phyloP scores from a whole-genome alignment of 2,329 filamentous ascomycete genomes.

The Lecanoromycetidae sp. region DNA sequence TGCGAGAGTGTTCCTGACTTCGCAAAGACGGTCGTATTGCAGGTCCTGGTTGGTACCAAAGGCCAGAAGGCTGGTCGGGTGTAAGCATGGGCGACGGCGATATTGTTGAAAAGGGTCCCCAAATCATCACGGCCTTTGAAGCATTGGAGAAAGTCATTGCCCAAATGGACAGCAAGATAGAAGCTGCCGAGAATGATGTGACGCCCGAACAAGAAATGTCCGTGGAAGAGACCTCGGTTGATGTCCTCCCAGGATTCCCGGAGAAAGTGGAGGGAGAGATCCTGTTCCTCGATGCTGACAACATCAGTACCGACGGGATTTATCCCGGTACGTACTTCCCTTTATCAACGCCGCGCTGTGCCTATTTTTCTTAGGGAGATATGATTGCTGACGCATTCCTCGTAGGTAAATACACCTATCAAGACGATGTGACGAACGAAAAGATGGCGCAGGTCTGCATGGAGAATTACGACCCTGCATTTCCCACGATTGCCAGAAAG shows the following conservation, averaged over 20 bases:
- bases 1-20: no score
- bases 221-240: slow-evolving; percentile 33
- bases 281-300: slow-evolving; percentile 72
- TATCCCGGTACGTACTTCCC: slow-evolving; percentile 54
- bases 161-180: slow-evolving; percentile 53
- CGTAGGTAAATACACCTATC: slow-evolving; percentile 67
- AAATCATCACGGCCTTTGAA: slow-evolving; percentile 54
- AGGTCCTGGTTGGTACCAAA: slow-evolving; percentile 67
- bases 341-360: no score
- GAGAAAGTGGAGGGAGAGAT: slow-evolving; percentile 76
- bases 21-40: slow-evolving; percentile 33
- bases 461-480: slow-evolving; percentile 78
- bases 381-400: no score
- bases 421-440: slow-evolving; percentile 63
- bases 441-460: slow-evolving; percentile 85
- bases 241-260: slow-evolving; percentile 76
- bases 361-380: no score
- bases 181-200: slow-evolving; percentile 40
- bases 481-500: slow-evolving; percentile 49
- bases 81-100: slow-evolving; percentile 58
- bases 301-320: slow-evolving; percentile 73
- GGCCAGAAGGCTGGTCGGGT: slow-evolving; percentile 52
- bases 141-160: slow-evolving; percentile 59
- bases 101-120: slow-evolving; percentile 50
- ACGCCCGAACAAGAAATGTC: slow-evolving; percentile 21